A percentile compares a stretch with the other conserved stretches of the same genome.
phyloP scores from a whole-genome alignment of 495 filamentous ascomycete species.

The Melanomma pulvis-pyrius region DNA sequence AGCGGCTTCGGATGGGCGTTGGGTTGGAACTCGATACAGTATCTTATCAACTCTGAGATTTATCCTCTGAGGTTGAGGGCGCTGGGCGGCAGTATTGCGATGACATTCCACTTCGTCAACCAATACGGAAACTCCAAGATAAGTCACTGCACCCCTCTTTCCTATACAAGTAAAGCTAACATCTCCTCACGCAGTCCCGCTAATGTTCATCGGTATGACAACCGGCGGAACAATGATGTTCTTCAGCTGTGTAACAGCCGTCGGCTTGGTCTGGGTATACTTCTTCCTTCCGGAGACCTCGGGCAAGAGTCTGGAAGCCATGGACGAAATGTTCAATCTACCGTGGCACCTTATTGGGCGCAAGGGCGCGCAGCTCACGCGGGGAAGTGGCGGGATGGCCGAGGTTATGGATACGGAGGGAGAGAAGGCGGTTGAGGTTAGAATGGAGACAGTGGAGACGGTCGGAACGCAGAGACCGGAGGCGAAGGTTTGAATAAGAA shows the following conservation, averaged over 20 bases:
- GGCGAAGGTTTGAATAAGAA: slow-evolving; percentile 19
- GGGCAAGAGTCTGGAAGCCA: slow-evolving; percentile 59
- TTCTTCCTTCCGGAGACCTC: slow-evolving; percentile 44
- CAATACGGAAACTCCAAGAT: slow-evolving; percentile 68
- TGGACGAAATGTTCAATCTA: slow-evolving; percentile 69
- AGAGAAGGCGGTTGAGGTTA: slow-evolving; percentile 23
- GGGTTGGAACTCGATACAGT: slow-evolving; percentile 77
- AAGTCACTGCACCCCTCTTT: not conserved
- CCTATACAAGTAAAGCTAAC: not conserved
- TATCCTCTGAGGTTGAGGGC: slow-evolving; percentile 59
- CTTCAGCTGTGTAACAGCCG: slow-evolving; percentile 63
- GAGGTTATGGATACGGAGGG: slow-evolving; percentile 37
- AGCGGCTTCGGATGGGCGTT: slow-evolving; percentile 62
- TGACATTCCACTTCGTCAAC: slow-evolving; percentile 67
- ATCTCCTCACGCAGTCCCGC: slow-evolving; percentile 41
- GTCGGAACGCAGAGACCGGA: not conserved
- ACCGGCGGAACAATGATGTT: slow-evolving; percentile 63
- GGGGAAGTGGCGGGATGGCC: slow-evolving; percentile 31
- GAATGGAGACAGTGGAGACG: slow-evolving; percentile 21
- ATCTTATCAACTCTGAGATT: slow-evolving; percentile 73
- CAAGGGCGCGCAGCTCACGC: slow-evolving; percentile 52
- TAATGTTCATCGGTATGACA: slow-evolving; percentile 56
- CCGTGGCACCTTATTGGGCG: slow-evolving; percentile 68
- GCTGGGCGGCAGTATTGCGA: slow-evolving; percentile 40
- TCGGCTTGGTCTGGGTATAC: slow-evolving; percentile 46